These are phyloP conservation scores for Eutreptiella sp. DNA, from an alignment of 208 protist species.

Conservation along the genomic window DNA sequence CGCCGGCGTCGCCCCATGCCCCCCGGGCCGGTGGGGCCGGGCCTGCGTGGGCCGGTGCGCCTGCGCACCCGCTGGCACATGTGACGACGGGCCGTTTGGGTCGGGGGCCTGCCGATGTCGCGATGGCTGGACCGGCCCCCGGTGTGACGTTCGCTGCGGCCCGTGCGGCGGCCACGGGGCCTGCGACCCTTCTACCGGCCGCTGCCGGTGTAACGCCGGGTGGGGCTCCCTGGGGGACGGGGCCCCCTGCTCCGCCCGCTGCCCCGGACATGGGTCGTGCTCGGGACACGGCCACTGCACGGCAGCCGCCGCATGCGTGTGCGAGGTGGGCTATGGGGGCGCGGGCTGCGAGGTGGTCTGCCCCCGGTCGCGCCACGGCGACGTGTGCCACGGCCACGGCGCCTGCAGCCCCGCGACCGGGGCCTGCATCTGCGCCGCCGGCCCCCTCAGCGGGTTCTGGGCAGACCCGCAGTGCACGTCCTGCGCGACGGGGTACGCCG, in stretches of 20 bases:
- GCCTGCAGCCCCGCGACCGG: not conserved
- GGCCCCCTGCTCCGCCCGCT: too few species aligned
- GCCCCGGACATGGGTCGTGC: conserved; percentile 24
- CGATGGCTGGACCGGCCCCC: not conserved
- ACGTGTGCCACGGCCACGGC: conserved; percentile 2
- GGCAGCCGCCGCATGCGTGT: conserved; percentile 4
- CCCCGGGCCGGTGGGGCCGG: not conserved
- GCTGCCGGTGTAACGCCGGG: conserved; percentile 23
- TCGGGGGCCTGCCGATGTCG: conserved; percentile 8
- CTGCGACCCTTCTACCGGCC: conserved; percentile 19
- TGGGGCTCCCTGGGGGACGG: too few species aligned
- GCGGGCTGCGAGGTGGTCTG: conserved; percentile 23
- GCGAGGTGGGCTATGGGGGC: conserved; percentile 9
- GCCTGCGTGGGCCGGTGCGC: not conserved
- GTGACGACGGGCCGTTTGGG: not conserved
- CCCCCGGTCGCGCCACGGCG: not conserved
- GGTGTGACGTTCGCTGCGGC: conserved; percentile 1
- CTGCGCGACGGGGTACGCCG: conserved; percentile 1
- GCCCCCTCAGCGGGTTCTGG: not conserved
- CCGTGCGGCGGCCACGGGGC: conserved; percentile 23
- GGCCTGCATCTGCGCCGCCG: conserved; percentile 6
- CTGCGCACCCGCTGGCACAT: conserved; percentile 17
- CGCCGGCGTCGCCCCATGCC: conserved; percentile 9
- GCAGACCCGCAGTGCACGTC: not conserved
- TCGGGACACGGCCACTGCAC: conserved; percentile 17